phyloP scores from a whole-genome alignment of 2,329 filamentous ascomycete genomes.

The Canariomyces notabilis region DNA sequence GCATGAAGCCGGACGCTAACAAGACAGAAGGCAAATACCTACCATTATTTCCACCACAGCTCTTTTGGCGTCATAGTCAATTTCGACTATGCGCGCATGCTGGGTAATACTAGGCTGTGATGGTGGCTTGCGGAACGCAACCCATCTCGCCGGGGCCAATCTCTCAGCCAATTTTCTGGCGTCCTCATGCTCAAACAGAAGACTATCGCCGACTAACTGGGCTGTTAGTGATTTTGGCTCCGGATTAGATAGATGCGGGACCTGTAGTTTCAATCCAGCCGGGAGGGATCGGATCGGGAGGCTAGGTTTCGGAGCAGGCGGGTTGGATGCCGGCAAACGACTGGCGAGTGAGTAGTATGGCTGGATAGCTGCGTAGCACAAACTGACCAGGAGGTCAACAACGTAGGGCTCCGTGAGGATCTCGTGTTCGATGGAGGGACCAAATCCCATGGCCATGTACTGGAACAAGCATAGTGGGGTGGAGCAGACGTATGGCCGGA shows the following conservation, averaged over 20 bases:
- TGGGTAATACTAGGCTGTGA: background rate
- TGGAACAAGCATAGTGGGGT: slow-evolving; percentile 76
- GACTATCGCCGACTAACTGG: background rate
- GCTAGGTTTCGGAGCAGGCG: slow-evolving; percentile 8
- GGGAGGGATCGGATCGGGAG: slow-evolving; percentile 42
- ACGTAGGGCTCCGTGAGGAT: slow-evolving; percentile 74
- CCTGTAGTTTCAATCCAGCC: slow-evolving; percentile 36
- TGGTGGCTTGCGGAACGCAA: slow-evolving; percentile 14
- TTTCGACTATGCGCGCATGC: slow-evolving; percentile 12
- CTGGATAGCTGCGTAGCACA: slow-evolving; percentile 61
- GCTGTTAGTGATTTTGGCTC: background rate
- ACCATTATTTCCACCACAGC: background rate
- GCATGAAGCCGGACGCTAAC: too few relatives aligned
- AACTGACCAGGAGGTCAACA: slow-evolving; percentile 77
- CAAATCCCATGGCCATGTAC: slow-evolving; percentile 81
- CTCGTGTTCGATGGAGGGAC: slow-evolving; percentile 79
- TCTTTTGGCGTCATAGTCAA: slow-evolving; percentile 14
- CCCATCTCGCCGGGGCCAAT: slow-evolving; percentile 13
- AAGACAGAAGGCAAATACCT: background rate
- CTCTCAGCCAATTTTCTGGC: background rate
- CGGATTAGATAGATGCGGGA: slow-evolving; percentile 23
- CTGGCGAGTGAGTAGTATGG: background rate
- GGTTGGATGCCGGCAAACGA: background rate
- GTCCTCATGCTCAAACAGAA: slow-evolving; percentile 8
- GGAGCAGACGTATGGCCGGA: slow-evolving; percentile 77